Conservation (phyloP, 1,139 yeast species). For the Geotrichum europaeum region DNA sequence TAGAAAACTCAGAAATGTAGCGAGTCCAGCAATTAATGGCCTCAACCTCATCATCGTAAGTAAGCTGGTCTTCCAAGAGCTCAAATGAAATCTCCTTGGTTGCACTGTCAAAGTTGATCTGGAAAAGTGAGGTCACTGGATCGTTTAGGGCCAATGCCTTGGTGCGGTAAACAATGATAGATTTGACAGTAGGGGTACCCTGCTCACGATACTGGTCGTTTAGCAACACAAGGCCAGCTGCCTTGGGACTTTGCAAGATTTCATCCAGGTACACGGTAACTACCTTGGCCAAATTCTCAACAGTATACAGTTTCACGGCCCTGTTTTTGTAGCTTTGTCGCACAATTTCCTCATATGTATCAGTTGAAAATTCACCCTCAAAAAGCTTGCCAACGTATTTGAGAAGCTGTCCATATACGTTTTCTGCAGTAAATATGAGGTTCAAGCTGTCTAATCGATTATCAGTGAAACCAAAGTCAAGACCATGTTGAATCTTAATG, state of each 20-base stretch:
- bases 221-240: constrained; percentile 70
- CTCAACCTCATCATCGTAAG: constrained; percentile 72
- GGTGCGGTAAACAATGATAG: constrained; percentile 85
- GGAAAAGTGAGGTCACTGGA: constrained; percentile 85
- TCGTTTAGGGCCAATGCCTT: constrained; percentile 77
- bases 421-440: constrained; percentile 61
- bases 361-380: constrained; percentile 89
- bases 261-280: constrained; percentile 82
- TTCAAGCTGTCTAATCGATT: constrained; percentile 79
- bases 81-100: constrained; percentile 60
- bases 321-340: constrained; percentile 93
- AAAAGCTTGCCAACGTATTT: constrained; percentile 67
- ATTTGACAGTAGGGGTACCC: constrained; percentile 56
- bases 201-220: constrained; percentile 74
- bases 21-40: constrained; percentile 27
- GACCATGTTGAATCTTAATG: constrained; percentile 74
- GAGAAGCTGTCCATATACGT: constrained; percentile 72
- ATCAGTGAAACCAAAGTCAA: constrained; percentile 74
- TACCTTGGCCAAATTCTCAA: constrained; percentile 87
- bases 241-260: constrained; percentile 68
- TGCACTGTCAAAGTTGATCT: constrained; percentile 61
- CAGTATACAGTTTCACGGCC: constrained; percentile 86
- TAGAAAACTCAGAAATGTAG: background rate
- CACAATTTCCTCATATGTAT: constrained; percentile 90
- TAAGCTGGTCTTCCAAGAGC: constrained; percentile 79